These are phyloP conservation scores for Nicotiana paniculata DNA, from an alignment of 257 asterid genomes.

Conservation along the genomic window DNA sequence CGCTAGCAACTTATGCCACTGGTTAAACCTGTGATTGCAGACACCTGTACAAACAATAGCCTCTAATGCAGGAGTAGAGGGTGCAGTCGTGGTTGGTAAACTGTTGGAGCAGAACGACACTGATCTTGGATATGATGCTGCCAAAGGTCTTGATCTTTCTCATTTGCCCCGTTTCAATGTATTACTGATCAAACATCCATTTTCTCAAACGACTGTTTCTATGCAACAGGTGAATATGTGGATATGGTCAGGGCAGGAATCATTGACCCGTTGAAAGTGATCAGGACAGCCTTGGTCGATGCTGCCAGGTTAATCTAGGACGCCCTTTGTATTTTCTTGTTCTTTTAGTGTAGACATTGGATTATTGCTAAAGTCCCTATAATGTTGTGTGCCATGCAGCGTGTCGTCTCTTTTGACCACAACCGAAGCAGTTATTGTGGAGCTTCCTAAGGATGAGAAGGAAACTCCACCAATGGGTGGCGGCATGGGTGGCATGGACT, in stretches of 20 bases:
- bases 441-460: conserved; percentile 68
- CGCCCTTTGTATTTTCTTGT: neutral
- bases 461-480: conserved; percentile 65
- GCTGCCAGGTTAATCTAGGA: conserved; percentile 66
- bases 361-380: neutral
- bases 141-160: conserved; percentile 47
- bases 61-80: conserved; percentile 90
- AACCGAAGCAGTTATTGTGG: conserved; percentile 81
- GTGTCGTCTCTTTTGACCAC: conserved; percentile 88
- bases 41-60: conserved; percentile 79
- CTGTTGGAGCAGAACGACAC: conserved; percentile 79
- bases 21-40: conserved; percentile 26
- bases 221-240: conserved; percentile 64
- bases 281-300: conserved; percentile 88
- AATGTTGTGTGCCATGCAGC: conserved; percentile 30
- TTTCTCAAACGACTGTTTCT: neutral
- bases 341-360: neutral
- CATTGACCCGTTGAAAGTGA: conserved; percentile 78
- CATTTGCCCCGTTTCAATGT: no score
- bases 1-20: neutral
- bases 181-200: no score
- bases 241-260: conserved; percentile 92
- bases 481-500: conserved; percentile 74
- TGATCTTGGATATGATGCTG: conserved; percentile 93
- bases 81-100: conserved; percentile 93